phyloP scores from a whole-genome alignment of 371 early-diverging fungal species.

The Zychaea mexicana region DNA sequence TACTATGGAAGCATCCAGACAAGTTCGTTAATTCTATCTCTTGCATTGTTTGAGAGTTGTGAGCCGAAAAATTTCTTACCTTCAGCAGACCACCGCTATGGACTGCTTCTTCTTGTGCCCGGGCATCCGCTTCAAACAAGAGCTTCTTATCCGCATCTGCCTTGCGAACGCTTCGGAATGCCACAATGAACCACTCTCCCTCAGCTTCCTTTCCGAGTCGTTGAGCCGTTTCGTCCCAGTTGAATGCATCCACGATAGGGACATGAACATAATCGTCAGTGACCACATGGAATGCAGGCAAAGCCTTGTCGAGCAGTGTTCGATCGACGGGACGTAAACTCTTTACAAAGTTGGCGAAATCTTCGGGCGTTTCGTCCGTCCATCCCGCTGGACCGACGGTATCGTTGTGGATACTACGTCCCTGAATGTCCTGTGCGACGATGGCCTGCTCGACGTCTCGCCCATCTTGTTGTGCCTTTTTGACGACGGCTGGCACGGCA shows the following conservation, averaged over 20 bases:
- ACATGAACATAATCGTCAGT: conserved; percentile 28
- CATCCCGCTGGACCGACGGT: conserved; percentile 27
- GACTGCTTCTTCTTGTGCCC: conserved; percentile 50
- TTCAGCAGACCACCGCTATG: conserved; percentile 51
- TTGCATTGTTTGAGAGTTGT: too few relatives aligned
- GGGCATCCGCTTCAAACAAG: conserved; percentile 46
- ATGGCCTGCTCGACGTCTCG: conserved; percentile 18
- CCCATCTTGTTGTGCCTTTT: not conserved
- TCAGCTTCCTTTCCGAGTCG: conserved; percentile 18
- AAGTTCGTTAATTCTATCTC: not conserved
- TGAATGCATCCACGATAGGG: conserved; percentile 23
- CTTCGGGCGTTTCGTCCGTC: conserved; percentile 13
- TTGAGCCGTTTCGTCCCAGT: conserved; percentile 33
- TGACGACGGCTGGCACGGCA: not conserved
- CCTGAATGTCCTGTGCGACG: conserved; percentile 17
- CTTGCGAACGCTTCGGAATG: conserved; percentile 47
- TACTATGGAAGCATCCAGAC: conserved; percentile 20
- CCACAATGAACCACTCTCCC: conserved; percentile 50
- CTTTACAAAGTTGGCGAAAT: conserved; percentile 8
- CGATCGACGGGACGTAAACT: conserved; percentile 28
- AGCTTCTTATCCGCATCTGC: conserved; percentile 32
- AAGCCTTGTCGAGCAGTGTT: conserved; percentile 19
- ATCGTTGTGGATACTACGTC: conserved; percentile 26
- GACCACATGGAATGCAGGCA: conserved; percentile 25
- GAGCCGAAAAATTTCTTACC: too few relatives aligned